Conservation (phyloP, 768 basidiomycete species). For the Lyophyllum shimeji region DNA sequence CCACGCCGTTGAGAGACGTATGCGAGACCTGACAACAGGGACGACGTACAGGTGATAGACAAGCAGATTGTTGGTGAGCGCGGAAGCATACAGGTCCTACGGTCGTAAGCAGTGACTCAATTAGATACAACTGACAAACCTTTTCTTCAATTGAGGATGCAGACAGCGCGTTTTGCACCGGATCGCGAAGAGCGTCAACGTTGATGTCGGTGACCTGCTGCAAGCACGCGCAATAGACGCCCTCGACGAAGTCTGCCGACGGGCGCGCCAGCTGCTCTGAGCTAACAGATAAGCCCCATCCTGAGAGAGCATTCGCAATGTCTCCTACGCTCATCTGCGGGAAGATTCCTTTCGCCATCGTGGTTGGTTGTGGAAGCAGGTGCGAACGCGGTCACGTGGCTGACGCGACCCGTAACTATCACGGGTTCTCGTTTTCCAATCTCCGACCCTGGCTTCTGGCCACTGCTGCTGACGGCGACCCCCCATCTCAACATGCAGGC, state of each 20-base stretch:
- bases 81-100: conserved; percentile 66
- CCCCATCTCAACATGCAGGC: conserved; percentile 15
- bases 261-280: conserved; percentile 69
- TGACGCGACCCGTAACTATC: conserved; percentile 13
- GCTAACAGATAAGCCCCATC: conserved; percentile 68
- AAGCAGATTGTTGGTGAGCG: conserved; percentile 62
- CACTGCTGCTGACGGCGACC: neutral
- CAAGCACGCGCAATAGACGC: conserved; percentile 69
- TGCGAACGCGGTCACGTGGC: conserved; percentile 26
- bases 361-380: conserved; percentile 11
- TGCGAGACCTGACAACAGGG: neutral
- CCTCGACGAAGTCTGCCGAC: conserved; percentile 67
- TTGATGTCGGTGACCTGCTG: conserved; percentile 68
- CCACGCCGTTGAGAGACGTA: conserved; percentile 5
- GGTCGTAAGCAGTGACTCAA: neutral
- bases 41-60: conserved; percentile 64
- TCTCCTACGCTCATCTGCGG: conserved; percentile 66
- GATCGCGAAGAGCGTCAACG: conserved; percentile 55
- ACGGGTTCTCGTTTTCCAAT: conserved; percentile 2
- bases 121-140: conserved; percentile 34
- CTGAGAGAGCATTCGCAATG: conserved; percentile 61
- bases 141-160: conserved; percentile 52
- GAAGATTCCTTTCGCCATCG: conserved; percentile 53
- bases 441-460: neutral
- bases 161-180: conserved; percentile 54